phyloP scores from a whole-genome alignment of 768 basidiomycete genomes.

The Lentinula boryana region DNA sequence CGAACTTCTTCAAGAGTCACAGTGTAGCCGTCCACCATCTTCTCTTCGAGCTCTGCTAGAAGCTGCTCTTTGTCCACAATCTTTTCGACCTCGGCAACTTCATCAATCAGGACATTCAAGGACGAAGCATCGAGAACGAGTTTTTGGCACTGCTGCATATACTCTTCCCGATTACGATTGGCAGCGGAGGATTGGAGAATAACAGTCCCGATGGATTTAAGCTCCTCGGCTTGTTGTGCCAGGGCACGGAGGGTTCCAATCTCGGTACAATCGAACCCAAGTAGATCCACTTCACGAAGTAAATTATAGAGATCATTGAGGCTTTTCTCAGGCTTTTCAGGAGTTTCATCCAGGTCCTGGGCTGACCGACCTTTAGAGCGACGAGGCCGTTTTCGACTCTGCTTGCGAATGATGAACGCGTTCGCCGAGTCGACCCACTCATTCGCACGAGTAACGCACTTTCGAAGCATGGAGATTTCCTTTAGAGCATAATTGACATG shows the following conservation, averaged over 20 bases:
- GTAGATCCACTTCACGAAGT: constrained; percentile 62
- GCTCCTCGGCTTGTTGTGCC: constrained; percentile 59
- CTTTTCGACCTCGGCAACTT: constrained; percentile 70
- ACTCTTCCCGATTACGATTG: constrained; percentile 44
- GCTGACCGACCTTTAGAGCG: constrained; percentile 52
- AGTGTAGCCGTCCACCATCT: constrained; percentile 55
- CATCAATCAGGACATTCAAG: constrained; percentile 79
- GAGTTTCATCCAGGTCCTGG: constrained; percentile 47
- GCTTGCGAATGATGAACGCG: constrained; percentile 71
- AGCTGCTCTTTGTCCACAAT: constrained; percentile 78
- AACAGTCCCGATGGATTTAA: constrained; percentile 45
- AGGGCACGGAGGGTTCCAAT: constrained; percentile 49
- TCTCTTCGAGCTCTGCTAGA: constrained; percentile 67
- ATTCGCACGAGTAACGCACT: constrained; percentile 74
- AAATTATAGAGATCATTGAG: constrained; percentile 67
- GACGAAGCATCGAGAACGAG: constrained; percentile 66
- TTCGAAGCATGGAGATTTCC: constrained; percentile 66
- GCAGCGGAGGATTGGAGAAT: constrained; percentile 40
- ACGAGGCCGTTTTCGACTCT: constrained; percentile 71
- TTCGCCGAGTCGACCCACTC: constrained; percentile 89
- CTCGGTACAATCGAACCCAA: constrained; percentile 85
- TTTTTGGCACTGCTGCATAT: constrained; percentile 64
- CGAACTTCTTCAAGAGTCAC: constrained; percentile 76
- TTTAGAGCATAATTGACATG: constrained; percentile 51
- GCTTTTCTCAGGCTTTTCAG: constrained; percentile 65